Evolutionary conservation across 257 asterid species (phyloP), one percentile per base, ranked within the genome.

Genomic region (Primulina eburnea): DNA sequence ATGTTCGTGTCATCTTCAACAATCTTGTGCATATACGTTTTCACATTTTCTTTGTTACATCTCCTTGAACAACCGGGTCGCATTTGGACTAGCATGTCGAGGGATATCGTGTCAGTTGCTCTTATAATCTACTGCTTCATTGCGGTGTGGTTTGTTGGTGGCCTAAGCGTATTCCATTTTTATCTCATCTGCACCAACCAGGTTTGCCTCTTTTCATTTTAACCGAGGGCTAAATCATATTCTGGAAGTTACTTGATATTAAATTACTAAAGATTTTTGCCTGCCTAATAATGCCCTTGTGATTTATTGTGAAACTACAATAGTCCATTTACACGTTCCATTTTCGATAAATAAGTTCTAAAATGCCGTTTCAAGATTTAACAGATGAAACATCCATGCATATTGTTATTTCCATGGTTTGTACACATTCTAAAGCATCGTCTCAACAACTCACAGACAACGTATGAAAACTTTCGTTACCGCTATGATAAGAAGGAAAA

Each of bases 61-160:
- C 71, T 90, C 62, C 72, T 79, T 50, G 70, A 70, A 37, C 80
- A 81, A 81, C 85, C 83, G 8, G 95, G 86, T 24, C 52, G 74
- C 65, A 18, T 86, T 10, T 84, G 89, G 96, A 73, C 43, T 38
- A 74, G 63, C 82, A 73, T 89, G 85, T 87, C 96, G 62, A 73
- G 70, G 68, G 95, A 92, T 64, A 14, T 80, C 8, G 26, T 85
- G 66, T 88, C 92, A 18, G 86, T 89, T 69, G 38, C 77, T 72
- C 84, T 93, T 18, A 82, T 85, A 8, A 77, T 79, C 28, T 90
- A 90, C 78, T 89, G 96, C 87, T 89, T 93, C 83, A 68, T 93
- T 21, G 81, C 85, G 2, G 96, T 89, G 70, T 93, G 96, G 97
- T 93, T 93, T 24, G 96, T 93, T 20, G 97, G 97, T 21, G 99